A percentile compares a stretch with the other conserved stretches of the same genome.
phyloP scores from a whole-genome alignment of 2,329 filamentous ascomycete genomes.

The Colletotrichum karsti region DNA sequence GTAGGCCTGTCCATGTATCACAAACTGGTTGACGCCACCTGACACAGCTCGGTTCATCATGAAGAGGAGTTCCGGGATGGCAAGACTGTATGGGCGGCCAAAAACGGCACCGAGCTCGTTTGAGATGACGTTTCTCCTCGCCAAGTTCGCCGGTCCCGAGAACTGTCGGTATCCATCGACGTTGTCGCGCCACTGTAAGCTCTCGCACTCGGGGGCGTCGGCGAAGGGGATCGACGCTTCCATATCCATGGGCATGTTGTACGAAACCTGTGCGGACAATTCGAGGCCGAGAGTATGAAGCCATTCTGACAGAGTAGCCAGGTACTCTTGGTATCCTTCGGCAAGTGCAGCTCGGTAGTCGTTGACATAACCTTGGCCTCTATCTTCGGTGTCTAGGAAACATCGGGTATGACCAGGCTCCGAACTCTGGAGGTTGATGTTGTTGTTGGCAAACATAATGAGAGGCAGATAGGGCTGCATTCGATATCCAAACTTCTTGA shows the following conservation, averaged over 20 bases:
- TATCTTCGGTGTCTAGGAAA: background rate
- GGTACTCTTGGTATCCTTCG: slow-evolving; percentile 9
- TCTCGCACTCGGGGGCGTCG: slow-evolving; percentile 50
- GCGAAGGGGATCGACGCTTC: slow-evolving; percentile 43
- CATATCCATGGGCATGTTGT: slow-evolving; percentile 53
- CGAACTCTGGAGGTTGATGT: background rate
- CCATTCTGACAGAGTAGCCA: background rate
- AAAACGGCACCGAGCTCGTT: slow-evolving; percentile 43
- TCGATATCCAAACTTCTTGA: slow-evolving; percentile 40
- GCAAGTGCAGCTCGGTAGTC: slow-evolving; percentile 7
- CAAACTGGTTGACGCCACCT: slow-evolving; percentile 50
- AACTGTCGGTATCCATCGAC: slow-evolving; percentile 52
- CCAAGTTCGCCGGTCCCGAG: slow-evolving; percentile 46
- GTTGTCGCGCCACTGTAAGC: slow-evolving; percentile 42
- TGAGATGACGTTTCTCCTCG: slow-evolving; percentile 47
- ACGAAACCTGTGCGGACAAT: slow-evolving; percentile 47
- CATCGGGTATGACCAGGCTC: background rate
- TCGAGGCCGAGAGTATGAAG: slow-evolving; percentile 37
- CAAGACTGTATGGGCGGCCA: background rate
- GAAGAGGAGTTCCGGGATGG: slow-evolving; percentile 39
- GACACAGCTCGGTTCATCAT: slow-evolving; percentile 47
- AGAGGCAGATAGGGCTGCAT: slow-evolving; percentile 43
- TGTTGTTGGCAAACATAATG: slow-evolving; percentile 32
- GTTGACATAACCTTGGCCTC: background rate
- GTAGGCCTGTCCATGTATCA: slow-evolving; percentile 53